A percentile compares a stretch with the other conserved stretches of the same genome.
These are phyloP conservation scores for Cyclospora cayetanensis DNA, from an alignment of 169 alveolate species.

Conservation along the genomic window DNA sequence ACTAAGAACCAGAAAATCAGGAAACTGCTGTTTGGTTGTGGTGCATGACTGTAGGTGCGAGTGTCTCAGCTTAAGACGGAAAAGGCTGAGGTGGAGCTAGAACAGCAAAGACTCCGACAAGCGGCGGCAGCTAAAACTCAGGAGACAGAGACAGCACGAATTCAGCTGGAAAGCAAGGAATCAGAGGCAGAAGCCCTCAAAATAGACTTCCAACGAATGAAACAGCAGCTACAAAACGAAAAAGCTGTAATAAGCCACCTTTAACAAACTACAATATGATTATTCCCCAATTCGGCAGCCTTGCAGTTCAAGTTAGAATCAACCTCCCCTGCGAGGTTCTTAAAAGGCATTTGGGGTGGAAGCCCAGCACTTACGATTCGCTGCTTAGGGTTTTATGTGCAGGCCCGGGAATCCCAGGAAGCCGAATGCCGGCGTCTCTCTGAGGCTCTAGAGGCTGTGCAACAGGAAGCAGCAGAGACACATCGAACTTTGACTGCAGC, in stretches of 20 bases:
- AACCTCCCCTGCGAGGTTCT: too few species aligned
- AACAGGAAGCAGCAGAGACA: constrained; percentile 25
- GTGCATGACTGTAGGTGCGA: background rate
- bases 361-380: background rate
- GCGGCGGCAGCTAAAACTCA: background rate
- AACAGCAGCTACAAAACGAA: background rate
- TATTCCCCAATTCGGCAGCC: too few species aligned
- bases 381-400: background rate
- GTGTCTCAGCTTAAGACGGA: background rate
- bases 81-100: background rate
- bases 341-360: background rate
- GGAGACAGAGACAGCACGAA: background rate
- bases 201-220: background rate
- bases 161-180: background rate
- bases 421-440: constrained; percentile 29
- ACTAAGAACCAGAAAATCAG: background rate
- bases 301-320: too few species aligned
- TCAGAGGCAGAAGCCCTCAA: constrained; percentile 16
- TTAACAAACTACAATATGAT: too few species aligned
- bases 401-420: constrained; percentile 26
- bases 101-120: background rate
- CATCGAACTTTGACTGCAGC: background rate
- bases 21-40: background rate
- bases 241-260: too few species aligned
- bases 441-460: background rate